phyloP scores from a whole-genome alignment of 768 basidiomycete species.

The Amyloporia xantha region DNA sequence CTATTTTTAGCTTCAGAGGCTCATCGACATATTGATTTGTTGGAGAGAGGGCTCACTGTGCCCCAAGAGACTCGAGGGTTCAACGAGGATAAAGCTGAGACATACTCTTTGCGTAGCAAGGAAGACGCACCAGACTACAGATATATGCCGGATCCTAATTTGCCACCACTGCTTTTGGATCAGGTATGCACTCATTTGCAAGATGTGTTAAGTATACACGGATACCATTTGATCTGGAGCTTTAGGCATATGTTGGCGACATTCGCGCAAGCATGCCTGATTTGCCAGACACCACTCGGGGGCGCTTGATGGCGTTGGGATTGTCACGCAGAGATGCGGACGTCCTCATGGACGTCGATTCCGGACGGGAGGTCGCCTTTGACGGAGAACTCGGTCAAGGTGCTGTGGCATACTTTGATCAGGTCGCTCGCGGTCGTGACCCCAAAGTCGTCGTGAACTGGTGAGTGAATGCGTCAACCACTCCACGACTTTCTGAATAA shows the following conservation, averaged over 20 bases:
- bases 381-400: constrained; percentile 49
- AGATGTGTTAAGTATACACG: too few relatives aligned
- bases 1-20: constrained; percentile 62
- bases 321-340: constrained; percentile 63
- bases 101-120: constrained; percentile 79
- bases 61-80: constrained; percentile 89
- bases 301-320: constrained; percentile 48
- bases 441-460: constrained; percentile 80
- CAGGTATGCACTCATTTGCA: too few relatives aligned
- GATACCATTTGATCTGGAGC: not conserved
- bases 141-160: constrained; percentile 96
- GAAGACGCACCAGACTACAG: constrained; percentile 94
- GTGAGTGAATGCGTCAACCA: constrained; percentile 34
- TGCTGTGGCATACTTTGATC: constrained; percentile 78
- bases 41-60: constrained; percentile 39
- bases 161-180: constrained; percentile 66
- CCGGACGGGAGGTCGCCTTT: constrained; percentile 51
- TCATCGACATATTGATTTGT: constrained; percentile 63
- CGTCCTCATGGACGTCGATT: constrained; percentile 69
- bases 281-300: constrained; percentile 59
- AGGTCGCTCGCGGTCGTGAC: constrained; percentile 49
- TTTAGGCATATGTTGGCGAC: constrained; percentile 55
- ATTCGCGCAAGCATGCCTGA: constrained; percentile 60
- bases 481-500: not conserved
- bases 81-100: constrained; percentile 74